These are phyloP conservation scores for Cyberlindnera bimundalis DNA, from an alignment of 805 yeast genomes.

Conservation along the genomic window DNA sequence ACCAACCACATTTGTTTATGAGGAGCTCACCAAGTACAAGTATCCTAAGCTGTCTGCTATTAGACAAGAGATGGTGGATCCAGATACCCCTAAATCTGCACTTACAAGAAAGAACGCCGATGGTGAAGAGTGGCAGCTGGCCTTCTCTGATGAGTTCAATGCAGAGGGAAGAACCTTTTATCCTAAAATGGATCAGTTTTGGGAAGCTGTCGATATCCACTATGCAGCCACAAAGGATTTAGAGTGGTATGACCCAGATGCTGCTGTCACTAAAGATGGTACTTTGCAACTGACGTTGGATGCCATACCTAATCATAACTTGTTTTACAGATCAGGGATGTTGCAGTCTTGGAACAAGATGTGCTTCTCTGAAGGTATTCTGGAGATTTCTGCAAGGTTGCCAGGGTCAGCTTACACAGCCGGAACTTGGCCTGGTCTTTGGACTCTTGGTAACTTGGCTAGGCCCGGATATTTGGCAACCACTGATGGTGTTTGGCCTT, in stretches of 20 bases:
- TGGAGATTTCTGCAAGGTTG: slow-evolving; percentile 40
- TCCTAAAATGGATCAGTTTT: slow-evolving; percentile 46
- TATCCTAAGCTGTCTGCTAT: slow-evolving; percentile 59
- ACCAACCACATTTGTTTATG: slow-evolving; percentile 17
- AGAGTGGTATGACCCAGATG: slow-evolving; percentile 53
- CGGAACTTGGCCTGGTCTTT: slow-evolving; percentile 51
- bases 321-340: slow-evolving; percentile 47
- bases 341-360: slow-evolving; percentile 46
- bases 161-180: slow-evolving; percentile 47
- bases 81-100: slow-evolving; percentile 61
- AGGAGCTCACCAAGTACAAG: slow-evolving; percentile 48
- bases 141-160: slow-evolving; percentile 47
- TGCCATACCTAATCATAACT: slow-evolving; percentile 39
- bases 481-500: slow-evolving; percentile 51
- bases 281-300: slow-evolving; percentile 39
- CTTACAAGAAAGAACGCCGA: slow-evolving; percentile 33
- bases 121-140: slow-evolving; percentile 40
- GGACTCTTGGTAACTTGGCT: slow-evolving; percentile 48
- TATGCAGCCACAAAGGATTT: slow-evolving; percentile 47
- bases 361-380: slow-evolving; percentile 43
- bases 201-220: slow-evolving; percentile 41
- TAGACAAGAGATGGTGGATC: slow-evolving; percentile 60
- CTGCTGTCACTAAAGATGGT: slow-evolving; percentile 40
- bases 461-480: slow-evolving; percentile 47
- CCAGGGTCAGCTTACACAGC: slow-evolving; percentile 40